Conservation (phyloP, 1,139 yeast genomes). For the Zygotorulaspora mrakii region DNA sequence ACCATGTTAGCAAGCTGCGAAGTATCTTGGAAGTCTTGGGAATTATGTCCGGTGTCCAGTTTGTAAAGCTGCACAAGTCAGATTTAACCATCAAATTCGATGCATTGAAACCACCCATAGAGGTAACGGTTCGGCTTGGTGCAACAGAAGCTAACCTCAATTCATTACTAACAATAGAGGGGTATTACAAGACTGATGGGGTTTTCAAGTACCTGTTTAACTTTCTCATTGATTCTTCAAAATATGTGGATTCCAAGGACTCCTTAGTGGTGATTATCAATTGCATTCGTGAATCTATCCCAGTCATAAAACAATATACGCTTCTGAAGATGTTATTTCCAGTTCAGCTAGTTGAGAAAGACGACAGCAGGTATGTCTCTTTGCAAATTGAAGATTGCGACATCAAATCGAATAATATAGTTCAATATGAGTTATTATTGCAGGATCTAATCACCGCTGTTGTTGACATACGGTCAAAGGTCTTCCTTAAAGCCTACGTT, state of each 20-base stretch:
- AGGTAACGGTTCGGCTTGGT: constrained; percentile 8
- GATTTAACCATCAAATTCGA: constrained; percentile 13
- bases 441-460: constrained; percentile 7
- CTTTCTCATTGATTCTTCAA: constrained; percentile 1
- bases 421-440: constrained; percentile 9
- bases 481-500: constrained; percentile 6
- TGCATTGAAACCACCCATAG: constrained; percentile 3
- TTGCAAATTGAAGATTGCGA: constrained; percentile 20
- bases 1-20: constrained; percentile 22
- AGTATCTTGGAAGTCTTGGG: constrained; percentile 23
- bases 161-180: not conserved
- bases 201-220: constrained; percentile 6
- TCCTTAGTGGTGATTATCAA: constrained; percentile 1
- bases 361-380: constrained; percentile 1
- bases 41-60: constrained; percentile 25
- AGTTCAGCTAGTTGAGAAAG: constrained; percentile 3
- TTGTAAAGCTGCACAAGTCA: constrained; percentile 21
- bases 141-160: not conserved
- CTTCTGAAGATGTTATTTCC: constrained; percentile 17
- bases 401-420: constrained; percentile 9
- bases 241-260: not conserved
- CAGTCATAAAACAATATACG: constrained; percentile 6
- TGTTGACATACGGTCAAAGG: not conserved
- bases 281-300: constrained; percentile 6
- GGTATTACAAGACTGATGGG: not conserved